These are phyloP conservation scores for Entomortierella beljakovae DNA, from an alignment of 192 early-diverging fungal genomes.

Conservation along the genomic window DNA sequence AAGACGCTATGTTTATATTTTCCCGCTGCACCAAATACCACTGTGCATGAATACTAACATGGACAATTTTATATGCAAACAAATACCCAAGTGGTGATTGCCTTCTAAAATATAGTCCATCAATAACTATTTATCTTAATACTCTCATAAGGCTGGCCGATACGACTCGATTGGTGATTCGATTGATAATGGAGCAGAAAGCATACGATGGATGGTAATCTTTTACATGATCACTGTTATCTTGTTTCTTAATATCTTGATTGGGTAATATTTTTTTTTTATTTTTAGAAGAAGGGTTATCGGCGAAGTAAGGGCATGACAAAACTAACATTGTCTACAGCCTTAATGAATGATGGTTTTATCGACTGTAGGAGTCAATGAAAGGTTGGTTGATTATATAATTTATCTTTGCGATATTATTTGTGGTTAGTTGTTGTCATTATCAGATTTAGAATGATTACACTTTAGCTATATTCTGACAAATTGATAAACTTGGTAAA, in stretches of 20 bases:
- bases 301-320: too few relatives aligned
- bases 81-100: too few relatives aligned
- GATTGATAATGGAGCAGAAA: background rate
- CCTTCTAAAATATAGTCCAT: too few relatives aligned
- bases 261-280: background rate
- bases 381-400: slow-evolving; percentile 13
- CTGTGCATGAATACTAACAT: too few relatives aligned
- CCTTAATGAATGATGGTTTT: slow-evolving; percentile 28
- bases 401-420: slow-evolving; percentile 23
- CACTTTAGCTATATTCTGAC: too few relatives aligned
- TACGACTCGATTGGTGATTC: slow-evolving; percentile 11
- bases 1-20: too few relatives aligned
- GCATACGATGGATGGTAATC: slow-evolving; percentile 21
- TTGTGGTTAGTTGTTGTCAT: slow-evolving; percentile 28
- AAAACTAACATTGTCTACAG: background rate
- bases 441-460: too few relatives aligned
- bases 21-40: too few relatives aligned
- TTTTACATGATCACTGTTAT: slow-evolving; percentile 27
- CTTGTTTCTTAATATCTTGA: slow-evolving; percentile 33
- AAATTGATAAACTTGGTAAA: too few relatives aligned
- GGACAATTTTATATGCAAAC: too few relatives aligned
- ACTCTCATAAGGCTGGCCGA: slow-evolving; percentile 18
- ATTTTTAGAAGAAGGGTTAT: too few relatives aligned
- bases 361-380: slow-evolving; percentile 11
- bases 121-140: too few relatives aligned